Evolutionary conservation across 805 yeast genomes (phyloP).

Genomic region (Millerozyma miso): DNA sequence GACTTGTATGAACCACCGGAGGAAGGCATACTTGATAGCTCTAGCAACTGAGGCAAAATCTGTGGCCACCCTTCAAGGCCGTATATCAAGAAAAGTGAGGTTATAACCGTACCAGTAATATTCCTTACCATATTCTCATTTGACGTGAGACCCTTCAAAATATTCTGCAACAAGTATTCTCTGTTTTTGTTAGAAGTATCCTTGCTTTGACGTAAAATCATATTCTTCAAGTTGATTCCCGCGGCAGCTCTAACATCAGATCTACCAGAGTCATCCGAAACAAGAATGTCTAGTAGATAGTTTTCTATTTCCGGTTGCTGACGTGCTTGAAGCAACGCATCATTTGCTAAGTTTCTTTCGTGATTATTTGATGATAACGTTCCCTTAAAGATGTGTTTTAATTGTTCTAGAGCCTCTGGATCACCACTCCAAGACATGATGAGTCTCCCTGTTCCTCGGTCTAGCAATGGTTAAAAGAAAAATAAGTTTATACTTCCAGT

Average conservation of each 20-base stretch:
- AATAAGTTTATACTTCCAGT: neutral
- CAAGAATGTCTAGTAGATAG: slow-evolving; percentile 68
- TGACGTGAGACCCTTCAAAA: slow-evolving; percentile 54
- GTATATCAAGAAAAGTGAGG: slow-evolving; percentile 66
- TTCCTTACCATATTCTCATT: slow-evolving; percentile 64
- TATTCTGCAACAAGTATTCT: slow-evolving; percentile 37
- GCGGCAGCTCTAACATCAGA: slow-evolving; percentile 78
- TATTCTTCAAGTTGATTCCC: slow-evolving; percentile 80
- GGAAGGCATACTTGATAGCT: slow-evolving; percentile 42
- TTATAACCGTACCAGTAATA: slow-evolving; percentile 86
- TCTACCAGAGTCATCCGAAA: slow-evolving; percentile 42
- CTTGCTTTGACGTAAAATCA: slow-evolving; percentile 42
- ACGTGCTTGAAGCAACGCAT: slow-evolving; percentile 66
- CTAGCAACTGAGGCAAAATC: slow-evolving; percentile 63
- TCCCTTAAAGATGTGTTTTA: slow-evolving; percentile 63
- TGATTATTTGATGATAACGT: slow-evolving; percentile 57
- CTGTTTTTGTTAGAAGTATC: slow-evolving; percentile 16
- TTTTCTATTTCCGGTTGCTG: slow-evolving; percentile 74
- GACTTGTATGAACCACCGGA: slow-evolving; percentile 16
- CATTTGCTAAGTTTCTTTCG: slow-evolving; percentile 64
- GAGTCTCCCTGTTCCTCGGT: neutral
- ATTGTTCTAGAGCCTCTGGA: slow-evolving; percentile 54
- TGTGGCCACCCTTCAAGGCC: slow-evolving; percentile 76
- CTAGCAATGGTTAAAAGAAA: neutral
- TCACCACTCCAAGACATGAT: slow-evolving; percentile 67